A percentile compares a stretch with the other conserved stretches of the same genome.
Evolutionary conservation across 139 green algal genomes (phyloP).

Genomic region (Micromonas pusilla): DNA sequence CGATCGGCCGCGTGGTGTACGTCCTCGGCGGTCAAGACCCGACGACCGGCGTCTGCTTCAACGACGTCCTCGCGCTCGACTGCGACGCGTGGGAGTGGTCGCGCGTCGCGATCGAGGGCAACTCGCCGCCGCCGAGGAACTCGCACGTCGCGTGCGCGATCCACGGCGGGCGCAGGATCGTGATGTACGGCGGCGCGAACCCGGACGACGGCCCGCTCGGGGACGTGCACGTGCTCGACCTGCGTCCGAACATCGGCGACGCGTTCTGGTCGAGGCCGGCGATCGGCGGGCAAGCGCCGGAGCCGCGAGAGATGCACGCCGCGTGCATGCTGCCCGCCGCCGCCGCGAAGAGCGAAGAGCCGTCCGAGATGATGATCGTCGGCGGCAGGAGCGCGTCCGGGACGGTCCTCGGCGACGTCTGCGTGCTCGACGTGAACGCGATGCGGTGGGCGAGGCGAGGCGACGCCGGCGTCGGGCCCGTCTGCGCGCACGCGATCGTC

Average conservation of each 20-base stretch:
- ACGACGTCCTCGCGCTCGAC: slow-evolving; percentile 50
- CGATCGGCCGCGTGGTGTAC: slow-evolving; percentile 40
- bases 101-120: not conserved
- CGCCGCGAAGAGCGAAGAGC: not conserved
- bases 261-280: not conserved
- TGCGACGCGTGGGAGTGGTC: not conserved
- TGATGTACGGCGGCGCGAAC: not conserved
- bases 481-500: not conserved
- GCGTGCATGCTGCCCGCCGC: not conserved
- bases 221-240: slow-evolving; percentile 6
- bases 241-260: not conserved
- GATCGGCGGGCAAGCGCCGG: not conserved
- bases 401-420: not conserved
- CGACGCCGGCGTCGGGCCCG: not conserved
- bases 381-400: not conserved
- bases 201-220: not conserved
- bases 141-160: slow-evolving; percentile 4
- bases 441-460: not conserved
- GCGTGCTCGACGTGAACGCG: not conserved
- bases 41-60: slow-evolving; percentile 41
- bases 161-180: not conserved
- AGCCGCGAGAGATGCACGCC: slow-evolving; percentile 2
- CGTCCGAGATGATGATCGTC: not conserved
- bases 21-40: slow-evolving; percentile 61
- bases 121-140: not conserved